These are phyloP conservation scores for Pythium brachiatum DNA, from an alignment of 352 stramenopile genomes.

Conservation along the genomic window DNA sequence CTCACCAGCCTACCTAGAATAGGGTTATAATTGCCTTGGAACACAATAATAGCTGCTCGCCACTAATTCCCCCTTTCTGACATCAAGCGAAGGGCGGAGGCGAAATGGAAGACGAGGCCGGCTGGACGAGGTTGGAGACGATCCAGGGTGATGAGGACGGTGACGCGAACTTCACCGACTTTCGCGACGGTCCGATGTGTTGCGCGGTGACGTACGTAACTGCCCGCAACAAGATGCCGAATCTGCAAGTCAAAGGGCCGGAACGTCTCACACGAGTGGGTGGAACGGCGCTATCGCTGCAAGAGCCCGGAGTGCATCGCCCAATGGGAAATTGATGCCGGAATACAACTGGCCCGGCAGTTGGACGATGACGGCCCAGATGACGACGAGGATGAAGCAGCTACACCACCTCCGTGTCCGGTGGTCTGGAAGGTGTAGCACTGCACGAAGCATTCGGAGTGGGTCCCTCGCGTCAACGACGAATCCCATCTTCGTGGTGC, in stretches of 20 bases:
- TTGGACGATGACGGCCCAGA: neutral
- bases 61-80: no score
- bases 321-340: neutral
- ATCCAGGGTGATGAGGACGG: neutral
- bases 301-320: conserved; percentile 1
- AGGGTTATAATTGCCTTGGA: neutral
- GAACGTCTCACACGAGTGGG: neutral
- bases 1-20: neutral
- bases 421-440: neutral
- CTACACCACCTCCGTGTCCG: neutral
- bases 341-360: no score
- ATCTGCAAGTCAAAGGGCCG: neutral
- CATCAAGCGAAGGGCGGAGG: no score
- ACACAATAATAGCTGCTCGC: neutral
- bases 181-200: conserved; percentile 3
- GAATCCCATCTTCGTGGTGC: neutral
- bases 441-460: neutral
- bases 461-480: neutral
- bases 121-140: no score
- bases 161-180: neutral
- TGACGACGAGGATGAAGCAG: neutral
- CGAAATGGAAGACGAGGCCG: neutral
- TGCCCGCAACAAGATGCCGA: neutral
- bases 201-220: conserved; percentile 2
- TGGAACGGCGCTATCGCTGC: conserved; percentile 1